Evolutionary conservation across 257 asterid genomes (phyloP).

Genomic region (Solanum sejunctum): DNA sequence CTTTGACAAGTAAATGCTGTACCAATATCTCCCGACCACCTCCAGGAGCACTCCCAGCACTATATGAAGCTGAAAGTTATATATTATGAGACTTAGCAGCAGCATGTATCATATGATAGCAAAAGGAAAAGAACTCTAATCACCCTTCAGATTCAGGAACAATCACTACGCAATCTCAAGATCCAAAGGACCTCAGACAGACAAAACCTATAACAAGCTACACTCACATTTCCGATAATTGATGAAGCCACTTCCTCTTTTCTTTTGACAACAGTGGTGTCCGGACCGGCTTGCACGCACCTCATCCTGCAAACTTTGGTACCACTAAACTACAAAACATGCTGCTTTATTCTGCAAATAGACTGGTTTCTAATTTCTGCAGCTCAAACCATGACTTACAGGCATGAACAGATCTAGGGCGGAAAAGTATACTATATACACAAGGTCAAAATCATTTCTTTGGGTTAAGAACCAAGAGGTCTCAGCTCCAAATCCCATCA

Average conservation of each 20-base stretch:
- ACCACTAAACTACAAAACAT: neutral
- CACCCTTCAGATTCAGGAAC: neutral
- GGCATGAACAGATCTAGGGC: neutral
- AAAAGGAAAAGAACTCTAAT: neutral
- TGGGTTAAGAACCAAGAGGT: neutral
- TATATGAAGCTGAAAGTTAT: constrained; percentile 48
- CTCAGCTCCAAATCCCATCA: neutral
- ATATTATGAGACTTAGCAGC: neutral
- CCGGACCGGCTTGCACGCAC: neutral
- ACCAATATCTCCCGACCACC: constrained; percentile 70
- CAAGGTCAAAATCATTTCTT: neutral
- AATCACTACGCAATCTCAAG: neutral
- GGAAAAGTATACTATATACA: neutral
- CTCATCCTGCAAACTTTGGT: neutral
- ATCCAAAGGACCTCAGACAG: neutral
- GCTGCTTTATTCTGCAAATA: neutral
- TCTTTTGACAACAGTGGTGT: neutral
- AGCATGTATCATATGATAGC: neutral
- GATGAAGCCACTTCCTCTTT: neutral
- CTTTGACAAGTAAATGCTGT: constrained; percentile 92
- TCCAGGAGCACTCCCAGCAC: constrained; percentile 39
- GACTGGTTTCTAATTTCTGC: neutral
- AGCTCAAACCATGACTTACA: neutral
- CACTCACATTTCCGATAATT: neutral
- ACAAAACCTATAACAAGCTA: neutral